Conservation (phyloP, 129 eudicot genomes). For the Ambrosia artemisiifolia region DNA sequence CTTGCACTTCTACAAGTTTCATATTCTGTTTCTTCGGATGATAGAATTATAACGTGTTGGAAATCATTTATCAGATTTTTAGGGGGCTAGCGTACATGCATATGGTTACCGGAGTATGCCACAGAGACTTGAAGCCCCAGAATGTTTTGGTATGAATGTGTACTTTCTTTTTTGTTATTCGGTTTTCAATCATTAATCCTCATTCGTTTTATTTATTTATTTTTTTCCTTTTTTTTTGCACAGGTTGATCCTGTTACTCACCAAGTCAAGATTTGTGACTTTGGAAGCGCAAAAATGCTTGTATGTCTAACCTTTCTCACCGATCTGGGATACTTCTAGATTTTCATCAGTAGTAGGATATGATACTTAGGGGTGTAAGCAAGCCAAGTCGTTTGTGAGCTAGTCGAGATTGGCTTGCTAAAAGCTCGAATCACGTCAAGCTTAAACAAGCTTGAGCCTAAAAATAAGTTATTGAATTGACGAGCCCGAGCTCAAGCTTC, state of each 20-base stretch:
- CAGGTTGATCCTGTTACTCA: constrained; percentile 81
- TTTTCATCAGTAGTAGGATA: constrained; percentile 5
- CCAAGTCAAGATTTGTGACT: constrained; percentile 76
- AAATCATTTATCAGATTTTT: constrained; percentile 43
- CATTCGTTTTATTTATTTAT: background rate
- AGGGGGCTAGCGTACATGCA: constrained; percentile 84
- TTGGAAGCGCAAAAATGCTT: constrained; percentile 84
- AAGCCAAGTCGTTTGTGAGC: no score
- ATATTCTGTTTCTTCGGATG: background rate
- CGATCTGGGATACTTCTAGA: background rate
- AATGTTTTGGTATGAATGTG: constrained; percentile 50
- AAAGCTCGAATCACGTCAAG: no score
- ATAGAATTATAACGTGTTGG: constrained; percentile 7
- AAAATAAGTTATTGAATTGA: no score
- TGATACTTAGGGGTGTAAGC: background rate
- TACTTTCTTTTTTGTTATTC: background rate
- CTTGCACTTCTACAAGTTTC: background rate
- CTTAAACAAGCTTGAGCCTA: no score
- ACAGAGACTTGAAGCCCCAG: constrained; percentile 82
- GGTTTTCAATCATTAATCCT: background rate
- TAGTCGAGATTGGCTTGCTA: no score
- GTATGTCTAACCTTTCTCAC: constrained; percentile 35
- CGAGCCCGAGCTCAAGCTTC: no score
- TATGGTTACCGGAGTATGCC: constrained; percentile 71
- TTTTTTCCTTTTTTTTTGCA: background rate